Percentiles rank a stretch among this genome's conserved stretches.
phyloP scores from a whole-genome alignment of 768 basidiomycete genomes.

The Suillus fuscotomentosus region DNA sequence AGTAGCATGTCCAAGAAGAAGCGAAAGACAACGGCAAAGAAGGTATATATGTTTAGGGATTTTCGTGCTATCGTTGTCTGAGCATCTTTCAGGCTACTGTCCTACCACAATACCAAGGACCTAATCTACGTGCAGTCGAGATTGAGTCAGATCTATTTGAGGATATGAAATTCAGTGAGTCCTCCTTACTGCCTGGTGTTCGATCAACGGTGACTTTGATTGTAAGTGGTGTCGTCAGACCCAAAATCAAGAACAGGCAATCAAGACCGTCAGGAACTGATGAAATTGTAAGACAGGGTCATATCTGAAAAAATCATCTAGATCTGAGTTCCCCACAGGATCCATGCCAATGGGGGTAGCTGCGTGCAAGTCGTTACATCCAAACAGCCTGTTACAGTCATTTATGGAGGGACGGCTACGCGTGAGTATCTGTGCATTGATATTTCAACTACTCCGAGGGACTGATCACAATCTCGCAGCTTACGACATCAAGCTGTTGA shows the following conservation, averaged over 20 bases:
- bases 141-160: slow-evolving; percentile 68
- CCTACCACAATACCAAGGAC: slow-evolving; percentile 66
- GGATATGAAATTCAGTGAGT: slow-evolving; percentile 78
- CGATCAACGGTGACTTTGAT: slow-evolving; percentile 1
- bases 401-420: slow-evolving; percentile 68
- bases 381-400: slow-evolving; percentile 51
- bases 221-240: slow-evolving; percentile 72
- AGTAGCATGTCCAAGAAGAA: slow-evolving; percentile 34
- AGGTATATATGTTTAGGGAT: slow-evolving; percentile 13
- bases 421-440: slow-evolving; percentile 44
- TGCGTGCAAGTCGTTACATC: slow-evolving; percentile 60
- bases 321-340: slow-evolving; percentile 39
- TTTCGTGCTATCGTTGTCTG: background rate
- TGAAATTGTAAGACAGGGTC: slow-evolving; percentile 51
- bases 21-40: slow-evolving; percentile 25
- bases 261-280: slow-evolving; percentile 66
- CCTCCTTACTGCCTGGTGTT: background rate
- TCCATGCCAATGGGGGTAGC: slow-evolving; percentile 67
- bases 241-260: slow-evolving; percentile 67
- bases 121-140: slow-evolving; percentile 57
- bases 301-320: background rate
- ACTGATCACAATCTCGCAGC: slow-evolving; percentile 37
- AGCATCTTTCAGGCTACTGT: slow-evolving; percentile 43
- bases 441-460: background rate
- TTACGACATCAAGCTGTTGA: slow-evolving; percentile 67